phyloP scores from a whole-genome alignment of 805 yeast species.

The Candida maltosa region DNA sequence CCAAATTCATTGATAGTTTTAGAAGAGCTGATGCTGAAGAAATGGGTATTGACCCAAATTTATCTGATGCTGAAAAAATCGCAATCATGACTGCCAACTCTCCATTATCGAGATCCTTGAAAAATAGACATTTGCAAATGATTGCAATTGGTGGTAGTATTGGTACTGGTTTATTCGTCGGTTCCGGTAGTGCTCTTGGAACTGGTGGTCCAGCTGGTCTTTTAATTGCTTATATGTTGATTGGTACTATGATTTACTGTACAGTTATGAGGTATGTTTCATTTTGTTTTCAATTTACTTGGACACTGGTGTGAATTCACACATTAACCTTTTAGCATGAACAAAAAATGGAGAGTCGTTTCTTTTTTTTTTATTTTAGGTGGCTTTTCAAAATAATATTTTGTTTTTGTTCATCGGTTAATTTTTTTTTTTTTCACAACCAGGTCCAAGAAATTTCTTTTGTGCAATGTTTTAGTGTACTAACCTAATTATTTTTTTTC shows the following conservation, averaged over 20 bases:
- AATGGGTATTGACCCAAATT: constrained; percentile 36
- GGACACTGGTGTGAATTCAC: no score
- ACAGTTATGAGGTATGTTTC: no score
- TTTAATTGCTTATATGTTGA: constrained; percentile 53
- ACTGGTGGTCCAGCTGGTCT: constrained; percentile 73
- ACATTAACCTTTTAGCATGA: no score
- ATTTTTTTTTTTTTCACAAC: no score
- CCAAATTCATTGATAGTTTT: constrained; percentile 28
- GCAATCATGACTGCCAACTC: constrained; percentile 43
- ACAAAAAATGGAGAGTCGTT: no score
- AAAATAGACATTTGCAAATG: constrained; percentile 71
- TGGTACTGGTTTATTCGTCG: constrained; percentile 81
- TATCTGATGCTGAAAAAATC: constrained; percentile 22
- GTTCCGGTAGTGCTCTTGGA: constrained; percentile 59
- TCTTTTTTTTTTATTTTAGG: no score
- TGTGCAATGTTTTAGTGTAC: no score
- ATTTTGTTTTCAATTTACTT: no score
- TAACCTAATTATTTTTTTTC: no score
- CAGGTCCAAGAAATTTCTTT: no score
- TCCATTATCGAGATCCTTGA: constrained; percentile 49
- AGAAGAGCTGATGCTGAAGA: constrained; percentile 33
- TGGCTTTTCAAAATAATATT: no score
- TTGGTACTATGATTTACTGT: constrained; percentile 57
- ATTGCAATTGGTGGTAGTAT: constrained; percentile 82
- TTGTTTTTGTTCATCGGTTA: no score